These are phyloP conservation scores for Lasiosphaeris hirsuta DNA, from an alignment of 495 filamentous ascomycete genomes.

Conservation along the genomic window DNA sequence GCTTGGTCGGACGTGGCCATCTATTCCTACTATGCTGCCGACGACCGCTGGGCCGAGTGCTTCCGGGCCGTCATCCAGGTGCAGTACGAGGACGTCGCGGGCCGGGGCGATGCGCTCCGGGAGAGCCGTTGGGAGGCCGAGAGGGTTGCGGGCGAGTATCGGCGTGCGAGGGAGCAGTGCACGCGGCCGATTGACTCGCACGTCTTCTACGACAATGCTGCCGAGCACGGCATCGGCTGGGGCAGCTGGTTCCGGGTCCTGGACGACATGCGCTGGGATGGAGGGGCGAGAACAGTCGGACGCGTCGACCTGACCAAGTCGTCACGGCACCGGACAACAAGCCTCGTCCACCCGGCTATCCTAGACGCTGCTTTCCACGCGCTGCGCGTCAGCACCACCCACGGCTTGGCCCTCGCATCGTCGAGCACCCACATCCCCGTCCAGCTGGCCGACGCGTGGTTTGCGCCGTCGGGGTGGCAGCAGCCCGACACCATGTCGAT, in stretches of 20 bases:
- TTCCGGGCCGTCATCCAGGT: conserved; percentile 31
- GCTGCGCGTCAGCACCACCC: conserved; percentile 19
- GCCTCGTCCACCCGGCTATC: conserved; percentile 37
- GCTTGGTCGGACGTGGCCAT: conserved; percentile 29
- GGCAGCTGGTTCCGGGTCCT: conserved; percentile 29
- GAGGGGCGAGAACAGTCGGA: conserved; percentile 15
- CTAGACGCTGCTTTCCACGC: conserved; percentile 40
- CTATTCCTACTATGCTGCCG: conserved; percentile 6
- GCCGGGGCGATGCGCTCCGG: conserved; percentile 24
- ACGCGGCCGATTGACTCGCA: conserved; percentile 20
- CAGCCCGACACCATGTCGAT: conserved; percentile 8
- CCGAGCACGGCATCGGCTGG: conserved; percentile 24
- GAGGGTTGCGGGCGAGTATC: conserved; percentile 5
- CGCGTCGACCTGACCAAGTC: conserved; percentile 19
- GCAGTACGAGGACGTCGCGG: conserved; percentile 29
- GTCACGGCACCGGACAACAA: conserved; percentile 20
- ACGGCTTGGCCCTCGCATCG: conserved; percentile 12
- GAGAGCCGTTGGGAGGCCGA: conserved; percentile 16
- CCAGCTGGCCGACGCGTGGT: conserved; percentile 25
- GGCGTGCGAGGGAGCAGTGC: conserved; percentile 14
- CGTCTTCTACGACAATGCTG: conserved; percentile 26
- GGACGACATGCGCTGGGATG: conserved; percentile 29
- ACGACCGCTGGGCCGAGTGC: conserved; percentile 27
- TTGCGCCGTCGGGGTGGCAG: conserved; percentile 29
- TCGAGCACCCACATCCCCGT: conserved; percentile 26